Conservation (phyloP, 169 alveolate species). For the Theileria orientalis region DNA sequence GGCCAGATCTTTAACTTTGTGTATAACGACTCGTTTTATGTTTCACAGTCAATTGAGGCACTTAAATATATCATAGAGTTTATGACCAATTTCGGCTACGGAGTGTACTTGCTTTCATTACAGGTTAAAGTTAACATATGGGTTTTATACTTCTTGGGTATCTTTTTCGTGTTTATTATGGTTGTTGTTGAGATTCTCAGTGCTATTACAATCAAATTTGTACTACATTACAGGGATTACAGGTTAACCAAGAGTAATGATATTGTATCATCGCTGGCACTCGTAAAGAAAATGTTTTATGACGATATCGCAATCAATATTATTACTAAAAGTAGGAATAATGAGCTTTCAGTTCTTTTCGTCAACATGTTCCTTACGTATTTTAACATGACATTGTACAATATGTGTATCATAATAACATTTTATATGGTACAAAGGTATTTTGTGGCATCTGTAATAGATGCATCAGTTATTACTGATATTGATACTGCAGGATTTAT, state of each 20-base stretch:
- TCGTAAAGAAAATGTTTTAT: too few relatives aligned
- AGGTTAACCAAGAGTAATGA: slow-evolving; percentile 24
- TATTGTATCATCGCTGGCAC: slow-evolving; percentile 15
- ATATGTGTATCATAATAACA: background rate
- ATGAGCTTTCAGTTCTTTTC: slow-evolving; percentile 39
- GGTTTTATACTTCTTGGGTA: background rate
- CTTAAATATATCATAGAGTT: slow-evolving; percentile 17
- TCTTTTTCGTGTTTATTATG: slow-evolving; percentile 8
- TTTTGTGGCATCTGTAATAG: background rate
- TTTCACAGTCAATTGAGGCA: slow-evolving; percentile 23
- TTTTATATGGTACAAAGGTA: background rate
- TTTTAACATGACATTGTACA: background rate
- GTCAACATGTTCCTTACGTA: slow-evolving; percentile 6
- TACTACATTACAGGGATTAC: slow-evolving; percentile 25
- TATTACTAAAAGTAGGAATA: slow-evolving; percentile 22
- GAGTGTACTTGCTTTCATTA: slow-evolving; percentile 5
- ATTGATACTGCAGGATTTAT: too few relatives aligned
- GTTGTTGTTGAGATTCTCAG: slow-evolving; percentile 17
- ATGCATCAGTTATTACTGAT: too few relatives aligned
- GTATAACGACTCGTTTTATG: slow-evolving; percentile 13
- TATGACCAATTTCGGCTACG: background rate
- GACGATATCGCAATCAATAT: slow-evolving; percentile 44
- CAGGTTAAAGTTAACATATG: slow-evolving; percentile 3
- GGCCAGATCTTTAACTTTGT: slow-evolving; percentile 19
- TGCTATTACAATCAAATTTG: slow-evolving; percentile 1